Base-by-base conservation (phyloP, 768 basidiomycete genomes). In the Tulasnella sp. region DNA sequence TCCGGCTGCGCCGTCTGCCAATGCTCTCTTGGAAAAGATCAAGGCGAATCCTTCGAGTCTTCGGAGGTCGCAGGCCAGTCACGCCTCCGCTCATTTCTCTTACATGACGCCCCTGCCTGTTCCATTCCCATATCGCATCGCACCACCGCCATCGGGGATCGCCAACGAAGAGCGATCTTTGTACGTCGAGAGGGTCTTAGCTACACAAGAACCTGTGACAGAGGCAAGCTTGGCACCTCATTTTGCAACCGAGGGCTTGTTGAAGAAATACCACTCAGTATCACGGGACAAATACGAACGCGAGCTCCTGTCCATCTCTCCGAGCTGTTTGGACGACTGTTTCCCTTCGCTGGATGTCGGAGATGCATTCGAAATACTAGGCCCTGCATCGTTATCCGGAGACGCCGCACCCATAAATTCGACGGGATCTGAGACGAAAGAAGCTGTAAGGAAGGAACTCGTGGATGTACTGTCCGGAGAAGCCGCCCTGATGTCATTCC, bases 331-430 rank as follows among this genome's bases (percentile, higher is more conserved):
- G 45, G 70, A 76, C 29, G 91, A 94, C 64, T 87, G 83, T 64
- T 69, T 96, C 8, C 93, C 93, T 0, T 80, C 83, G 63, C 75
- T 98, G 19, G 85, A 94, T 59, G 84, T 91, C 10, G 92, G 92
- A 2, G 90, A 96, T 67, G 82, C 87, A 0, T 82, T 90, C 63
- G 71, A 74, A 0, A 59, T 82, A 5, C 74, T 92, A 2, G 87
- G 88, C 12, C 69, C 71, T 0, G 84, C 85, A 0, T 67, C 79
- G 15, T 72, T 89, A 46, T 42, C 55, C 15, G 51, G 60, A 2
- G 59, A 63, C 22, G 66, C 63, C 21, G 63, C 70, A 10, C 67
- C 70, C n/a, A 70, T 72, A 10, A 63, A 55, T 17, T 48, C 56
- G 17, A 59, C 64, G 3, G 70, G 72, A 27, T 38, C 34, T 38